These are phyloP conservation scores for Lipomyces lipofer DNA, from an alignment of 805 yeast species.

Conservation along the genomic window DNA sequence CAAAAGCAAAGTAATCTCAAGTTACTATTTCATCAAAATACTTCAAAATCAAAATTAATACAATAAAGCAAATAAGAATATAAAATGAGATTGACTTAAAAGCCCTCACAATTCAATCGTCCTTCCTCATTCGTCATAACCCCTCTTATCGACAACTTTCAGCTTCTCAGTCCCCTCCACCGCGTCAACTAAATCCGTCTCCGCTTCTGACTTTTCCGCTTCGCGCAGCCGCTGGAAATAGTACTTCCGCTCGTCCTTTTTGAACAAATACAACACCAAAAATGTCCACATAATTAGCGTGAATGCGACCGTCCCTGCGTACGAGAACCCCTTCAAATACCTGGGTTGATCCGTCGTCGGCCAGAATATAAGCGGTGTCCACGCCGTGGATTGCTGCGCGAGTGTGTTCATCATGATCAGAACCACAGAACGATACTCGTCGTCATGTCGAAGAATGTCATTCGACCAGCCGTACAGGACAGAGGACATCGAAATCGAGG, in stretches of 20 bases:
- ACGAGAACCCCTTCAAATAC: constrained; percentile 35
- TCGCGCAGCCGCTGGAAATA: constrained; percentile 14
- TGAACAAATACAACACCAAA: constrained; percentile 53
- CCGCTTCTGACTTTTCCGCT: neutral
- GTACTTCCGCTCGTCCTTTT: constrained; percentile 46
- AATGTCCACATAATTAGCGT: constrained; percentile 30
- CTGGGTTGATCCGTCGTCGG: constrained; percentile 37
- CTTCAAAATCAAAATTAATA: too few species aligned
- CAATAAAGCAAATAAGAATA: too few species aligned
- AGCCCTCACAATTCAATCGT: too few species aligned
- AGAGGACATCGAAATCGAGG: constrained; percentile 63
- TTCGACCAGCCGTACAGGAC: constrained; percentile 60
- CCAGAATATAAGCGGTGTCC: constrained; percentile 53
- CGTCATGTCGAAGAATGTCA: constrained; percentile 56
- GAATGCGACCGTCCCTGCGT: constrained; percentile 32
- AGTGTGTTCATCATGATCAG: constrained; percentile 53
- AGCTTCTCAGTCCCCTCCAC: too few species aligned
- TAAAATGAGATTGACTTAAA: too few species aligned
- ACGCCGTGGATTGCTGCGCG: constrained; percentile 57
- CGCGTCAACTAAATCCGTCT: constrained; percentile 32
- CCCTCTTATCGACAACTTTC: too few species aligned
- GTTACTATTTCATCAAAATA: too few species aligned
- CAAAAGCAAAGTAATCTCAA: too few species aligned
- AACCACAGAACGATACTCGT: constrained; percentile 53
- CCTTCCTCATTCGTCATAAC: too few species aligned